These are phyloP conservation scores for Allantophomopsis lycopodina DNA, from an alignment of 2,329 filamentous ascomycete genomes.

Conservation along the genomic window DNA sequence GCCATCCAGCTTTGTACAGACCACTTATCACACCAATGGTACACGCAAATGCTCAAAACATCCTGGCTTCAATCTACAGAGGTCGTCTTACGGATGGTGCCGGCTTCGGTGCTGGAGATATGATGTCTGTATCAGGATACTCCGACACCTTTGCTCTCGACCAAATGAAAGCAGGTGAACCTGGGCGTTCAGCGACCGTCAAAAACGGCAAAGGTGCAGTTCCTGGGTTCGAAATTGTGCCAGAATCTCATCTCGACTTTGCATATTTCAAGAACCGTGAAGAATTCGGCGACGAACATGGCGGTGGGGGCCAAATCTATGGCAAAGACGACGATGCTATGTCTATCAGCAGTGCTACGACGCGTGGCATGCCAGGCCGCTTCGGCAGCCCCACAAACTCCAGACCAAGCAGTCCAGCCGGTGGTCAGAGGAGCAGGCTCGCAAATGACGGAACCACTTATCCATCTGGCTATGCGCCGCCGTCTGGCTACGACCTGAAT, in stretches of 20 bases:
- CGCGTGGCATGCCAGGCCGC: slow-evolving; percentile 1
- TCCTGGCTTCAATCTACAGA: slow-evolving; percentile 74
- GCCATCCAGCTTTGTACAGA: slow-evolving; percentile 81
- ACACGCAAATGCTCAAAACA: slow-evolving; percentile 74
- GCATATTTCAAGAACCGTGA: slow-evolving; percentile 74
- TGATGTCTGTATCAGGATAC: slow-evolving; percentile 53
- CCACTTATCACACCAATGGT: slow-evolving; percentile 92
- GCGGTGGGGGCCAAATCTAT: slow-evolving; percentile 54
- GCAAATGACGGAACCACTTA: neutral
- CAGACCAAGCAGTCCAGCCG: slow-evolving; percentile 12
- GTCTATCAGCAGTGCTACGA: slow-evolving; percentile 14
- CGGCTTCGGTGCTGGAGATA: slow-evolving; percentile 40
- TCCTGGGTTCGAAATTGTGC: slow-evolving; percentile 80
- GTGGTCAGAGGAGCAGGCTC: neutral
- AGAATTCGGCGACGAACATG: slow-evolving; percentile 60
- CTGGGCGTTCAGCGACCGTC: slow-evolving; percentile 21
- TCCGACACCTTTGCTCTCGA: slow-evolving; percentile 74
- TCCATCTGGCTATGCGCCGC: slow-evolving; percentile 7
- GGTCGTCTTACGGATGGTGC: slow-evolving; percentile 62
- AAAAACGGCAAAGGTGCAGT: slow-evolving; percentile 15
- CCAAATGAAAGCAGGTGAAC: slow-evolving; percentile 46
- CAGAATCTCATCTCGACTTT: slow-evolving; percentile 77
- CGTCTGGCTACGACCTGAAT: slow-evolving; percentile 11
- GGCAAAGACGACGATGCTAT: slow-evolving; percentile 44
- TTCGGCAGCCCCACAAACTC: slow-evolving; percentile 5